phyloP scores from a whole-genome alignment of 805 yeast genomes.

The Lachancea meyersii region DNA sequence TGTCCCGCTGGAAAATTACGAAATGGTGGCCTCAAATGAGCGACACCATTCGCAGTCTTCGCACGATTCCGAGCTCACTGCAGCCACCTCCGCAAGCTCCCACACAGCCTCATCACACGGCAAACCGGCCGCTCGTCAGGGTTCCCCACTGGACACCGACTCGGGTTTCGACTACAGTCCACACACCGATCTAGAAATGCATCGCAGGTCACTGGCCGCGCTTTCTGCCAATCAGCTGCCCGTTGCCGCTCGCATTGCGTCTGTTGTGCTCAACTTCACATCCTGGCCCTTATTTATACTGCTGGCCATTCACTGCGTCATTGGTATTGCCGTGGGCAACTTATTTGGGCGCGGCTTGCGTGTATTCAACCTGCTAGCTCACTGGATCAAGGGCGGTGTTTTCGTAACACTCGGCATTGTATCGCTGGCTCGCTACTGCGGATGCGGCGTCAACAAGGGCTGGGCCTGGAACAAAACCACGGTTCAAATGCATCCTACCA shows the following conservation, averaged over 20 bases:
- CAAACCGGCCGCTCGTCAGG: conserved; percentile 32
- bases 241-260: conserved; percentile 17
- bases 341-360: conserved; percentile 58
- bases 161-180: background rate
- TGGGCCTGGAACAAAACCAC: conserved; percentile 82
- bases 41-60: conserved; percentile 10
- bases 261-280: conserved; percentile 42
- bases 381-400: conserved; percentile 93
- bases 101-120: conserved; percentile 33
- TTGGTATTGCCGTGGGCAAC: conserved; percentile 57
- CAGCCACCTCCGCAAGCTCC: conserved; percentile 8
- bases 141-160: background rate
- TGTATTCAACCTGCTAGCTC: conserved; percentile 84
- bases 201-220: conserved; percentile 3
- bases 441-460: conserved; percentile 67
- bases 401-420: conserved; percentile 70
- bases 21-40: conserved; percentile 5
- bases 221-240: background rate
- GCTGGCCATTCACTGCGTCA: conserved; percentile 48
- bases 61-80: conserved; percentile 10
- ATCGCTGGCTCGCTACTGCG: conserved; percentile 82
- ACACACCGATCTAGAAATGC: conserved; percentile 2
- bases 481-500: conserved; percentile 23
- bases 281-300: conserved; percentile 63
- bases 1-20: background rate